Evolutionary conservation across 805 yeast genomes (phyloP), one percentile per base, ranked within the genome.

Genomic region (Ogataea siamensis): DNA sequence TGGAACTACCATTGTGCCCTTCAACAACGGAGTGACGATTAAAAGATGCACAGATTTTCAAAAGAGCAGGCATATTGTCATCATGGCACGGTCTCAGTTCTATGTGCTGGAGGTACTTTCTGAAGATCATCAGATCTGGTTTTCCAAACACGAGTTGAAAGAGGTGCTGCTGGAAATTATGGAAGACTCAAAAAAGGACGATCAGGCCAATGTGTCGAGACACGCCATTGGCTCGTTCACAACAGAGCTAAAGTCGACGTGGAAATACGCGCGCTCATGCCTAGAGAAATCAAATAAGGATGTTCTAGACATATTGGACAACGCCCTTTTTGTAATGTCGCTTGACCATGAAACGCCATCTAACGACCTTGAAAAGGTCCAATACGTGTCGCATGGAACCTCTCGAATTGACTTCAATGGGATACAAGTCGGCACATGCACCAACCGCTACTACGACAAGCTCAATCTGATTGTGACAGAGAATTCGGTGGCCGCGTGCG

Each of bases 1-100:
- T 58, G 88, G 87, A 7, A 71, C 87, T 5, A 74, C 88, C 0
- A 68, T 89, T 41, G 59, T 66, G 8, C 81, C 81, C 2, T 64
- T 63, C 21, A 59, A 58, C 23, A 53, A 54, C 24, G 70, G 69
- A 27, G 64, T 74, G 13, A 54, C 69, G 5, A 60, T 73, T 39
- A 62, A 64, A 45, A 62, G 58, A 33, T 55, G 57, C 35, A 28
- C 37, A 5, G 49, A 63, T 31, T 45, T 53, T 14, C 50, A 58
- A 15, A 66, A 70, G 28, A 65, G 76, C 8, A 60, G 73, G 25
- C 80, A 75, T 53, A 68, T 76, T n/a, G 58, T 76, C 3, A 53
- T 76, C 7, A 58, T 76, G 43, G 61, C 74, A 29, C 64, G 70
- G 42, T 74, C 76, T 34, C 78, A 74, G 50, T 74, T 65, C 46